Evolutionary conservation across 1,139 yeast genomes (phyloP).

Genomic region (Kurtzmaniella natalensis): DNA sequence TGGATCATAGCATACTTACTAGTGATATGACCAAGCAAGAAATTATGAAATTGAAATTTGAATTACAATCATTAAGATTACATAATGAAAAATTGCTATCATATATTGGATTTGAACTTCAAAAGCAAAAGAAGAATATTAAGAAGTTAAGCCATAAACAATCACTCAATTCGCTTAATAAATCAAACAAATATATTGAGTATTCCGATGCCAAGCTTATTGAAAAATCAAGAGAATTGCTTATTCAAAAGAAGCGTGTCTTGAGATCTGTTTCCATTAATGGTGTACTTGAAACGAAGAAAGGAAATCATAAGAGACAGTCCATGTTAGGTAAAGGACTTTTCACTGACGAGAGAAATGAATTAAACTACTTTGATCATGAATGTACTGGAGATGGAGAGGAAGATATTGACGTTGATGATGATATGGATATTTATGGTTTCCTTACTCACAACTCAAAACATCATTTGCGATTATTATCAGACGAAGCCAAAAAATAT

Average conservation of each 20-base stretch:
- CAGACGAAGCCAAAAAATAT: constrained; percentile 25
- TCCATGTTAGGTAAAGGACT: constrained; percentile 4
- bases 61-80: constrained; percentile 47
- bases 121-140: constrained; percentile 44
- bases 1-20: constrained; percentile 23
- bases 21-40: constrained; percentile 45
- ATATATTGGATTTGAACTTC: constrained; percentile 55
- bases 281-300: constrained; percentile 21
- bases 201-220: constrained; percentile 55
- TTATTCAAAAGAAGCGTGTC: constrained; percentile 42
- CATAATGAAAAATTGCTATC: constrained; percentile 55
- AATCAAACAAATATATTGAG: constrained; percentile 28
- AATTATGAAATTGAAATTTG: constrained; percentile 49
- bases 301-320: constrained; percentile 1
- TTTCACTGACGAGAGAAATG: constrained; percentile 5
- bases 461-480: constrained; percentile 27
- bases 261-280: constrained; percentile 43
- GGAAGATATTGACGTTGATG: constrained; percentile 9
- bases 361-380: constrained; percentile 10
- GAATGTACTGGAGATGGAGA: constrained; percentile 13
- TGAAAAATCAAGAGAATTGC: constrained; percentile 36
- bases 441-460: constrained; percentile 29
- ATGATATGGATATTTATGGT: constrained; percentile 30
- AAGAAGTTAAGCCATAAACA: constrained; percentile 39
- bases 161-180: constrained; percentile 17